Conservation (phyloP, 164 flowering plant species). For the Berberis vulgaris region DNA sequence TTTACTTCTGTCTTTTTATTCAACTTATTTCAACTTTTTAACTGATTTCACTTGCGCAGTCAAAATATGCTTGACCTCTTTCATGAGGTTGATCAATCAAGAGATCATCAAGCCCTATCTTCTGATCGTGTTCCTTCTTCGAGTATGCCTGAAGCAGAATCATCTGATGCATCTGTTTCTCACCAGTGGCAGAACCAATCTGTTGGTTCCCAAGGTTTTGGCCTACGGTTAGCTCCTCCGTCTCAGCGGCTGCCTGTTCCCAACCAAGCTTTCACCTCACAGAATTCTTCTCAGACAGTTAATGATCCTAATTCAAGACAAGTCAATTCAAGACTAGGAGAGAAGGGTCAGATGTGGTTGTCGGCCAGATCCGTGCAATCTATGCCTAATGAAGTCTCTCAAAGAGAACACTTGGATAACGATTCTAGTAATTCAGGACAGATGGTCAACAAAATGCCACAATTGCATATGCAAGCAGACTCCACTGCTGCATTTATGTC, state of each 20-base stretch:
- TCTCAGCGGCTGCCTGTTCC: slow-evolving; percentile 36
- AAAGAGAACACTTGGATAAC: slow-evolving; percentile 24
- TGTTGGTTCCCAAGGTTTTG: slow-evolving; percentile 57
- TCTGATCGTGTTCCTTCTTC: slow-evolving; percentile 31
- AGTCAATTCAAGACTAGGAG: slow-evolving; percentile 25
- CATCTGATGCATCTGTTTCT: slow-evolving; percentile 42
- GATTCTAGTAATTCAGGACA: slow-evolving; percentile 24
- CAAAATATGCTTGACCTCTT: slow-evolving; percentile 84
- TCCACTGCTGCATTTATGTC: slow-evolving; percentile 24
- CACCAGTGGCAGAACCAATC: slow-evolving; percentile 40
- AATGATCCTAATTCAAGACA: slow-evolving; percentile 25
- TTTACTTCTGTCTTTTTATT: background rate
- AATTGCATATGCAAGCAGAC: slow-evolving; percentile 21
- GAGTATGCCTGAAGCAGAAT: slow-evolving; percentile 29
- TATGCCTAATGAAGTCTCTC: slow-evolving; percentile 22
- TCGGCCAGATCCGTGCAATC: slow-evolving; percentile 27
- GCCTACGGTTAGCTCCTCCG: slow-evolving; percentile 70
- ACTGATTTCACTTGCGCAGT: slow-evolving; percentile 29
- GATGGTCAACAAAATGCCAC: slow-evolving; percentile 20
- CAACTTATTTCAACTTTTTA: background rate
- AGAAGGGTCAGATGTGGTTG: slow-evolving; percentile 24
- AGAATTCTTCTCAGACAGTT: slow-evolving; percentile 24
- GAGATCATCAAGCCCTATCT: slow-evolving; percentile 31
- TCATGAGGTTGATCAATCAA: slow-evolving; percentile 73
- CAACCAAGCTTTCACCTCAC: slow-evolving; percentile 31